phyloP scores from a whole-genome alignment of 2,329 filamentous ascomycete species.

The Clonostachys chloroleuca region DNA sequence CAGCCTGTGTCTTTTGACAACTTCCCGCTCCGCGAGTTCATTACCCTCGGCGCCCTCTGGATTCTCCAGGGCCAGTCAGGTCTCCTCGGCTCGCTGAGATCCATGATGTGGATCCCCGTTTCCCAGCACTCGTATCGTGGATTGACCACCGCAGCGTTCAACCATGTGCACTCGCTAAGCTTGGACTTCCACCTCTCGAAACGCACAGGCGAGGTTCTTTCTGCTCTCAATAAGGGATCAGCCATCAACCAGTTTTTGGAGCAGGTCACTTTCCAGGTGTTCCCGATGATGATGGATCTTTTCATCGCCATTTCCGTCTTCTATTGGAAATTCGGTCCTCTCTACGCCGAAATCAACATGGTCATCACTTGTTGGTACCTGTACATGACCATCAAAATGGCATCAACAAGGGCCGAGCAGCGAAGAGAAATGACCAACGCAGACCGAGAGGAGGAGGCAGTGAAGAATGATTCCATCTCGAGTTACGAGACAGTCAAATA shows the following conservation, averaged over 20 bases:
- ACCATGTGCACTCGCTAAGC: conserved; percentile 93
- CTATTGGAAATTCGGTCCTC: conserved; percentile 55
- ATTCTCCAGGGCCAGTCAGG: conserved; percentile 89
- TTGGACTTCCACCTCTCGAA: conserved; percentile 96
- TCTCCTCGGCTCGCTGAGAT: conserved; percentile 75
- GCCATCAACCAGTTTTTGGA: conserved; percentile 96
- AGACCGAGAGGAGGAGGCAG: conserved; percentile 89
- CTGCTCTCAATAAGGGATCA: conserved; percentile 91
- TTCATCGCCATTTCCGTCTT: conserved; percentile 77
- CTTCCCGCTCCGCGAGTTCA: conserved; percentile 27
- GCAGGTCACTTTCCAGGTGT: conserved; percentile 91
- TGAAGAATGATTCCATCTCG: conserved; percentile 97
- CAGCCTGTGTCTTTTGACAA: conserved; percentile 22
- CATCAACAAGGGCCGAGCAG: conserved; percentile 86
- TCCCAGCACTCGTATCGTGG: conserved; percentile 96
- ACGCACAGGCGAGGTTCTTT: conserved; percentile 92
- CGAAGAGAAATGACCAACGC: conserved; percentile 93
- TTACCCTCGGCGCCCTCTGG: conserved; percentile 59
- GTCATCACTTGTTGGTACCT: conserved; percentile 95
- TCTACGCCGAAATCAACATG: conserved; percentile 85
- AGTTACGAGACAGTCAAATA: conserved; percentile 97
- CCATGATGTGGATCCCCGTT: conserved; percentile 91
- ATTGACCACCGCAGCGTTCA: conserved; percentile 90
- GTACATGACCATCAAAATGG: conserved; percentile 94
- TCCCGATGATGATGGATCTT: conserved; percentile 91